Base-by-base conservation (phyloP, 2,329 filamentous ascomycete species). In the Trichoderma brevicompactum region DNA sequence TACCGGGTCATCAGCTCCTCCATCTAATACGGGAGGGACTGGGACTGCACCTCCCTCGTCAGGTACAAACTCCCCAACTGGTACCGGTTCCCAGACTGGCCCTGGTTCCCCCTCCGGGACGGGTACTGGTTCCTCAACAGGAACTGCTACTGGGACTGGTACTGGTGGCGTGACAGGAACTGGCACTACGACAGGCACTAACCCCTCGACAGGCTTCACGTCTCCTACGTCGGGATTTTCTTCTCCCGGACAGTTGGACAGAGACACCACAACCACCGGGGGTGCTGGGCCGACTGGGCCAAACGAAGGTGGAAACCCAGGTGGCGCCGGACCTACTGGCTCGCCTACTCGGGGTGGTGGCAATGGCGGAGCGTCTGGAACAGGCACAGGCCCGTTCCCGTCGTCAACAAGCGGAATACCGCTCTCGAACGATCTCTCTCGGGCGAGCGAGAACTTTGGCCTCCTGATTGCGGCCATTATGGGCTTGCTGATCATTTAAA, bases 251-350 rank as follows among this genome's bases (percentile, higher is more conserved):
- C 23, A 43, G 10, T 43, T 62, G 19, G 56, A 60, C n/a, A 60
- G 44, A 40, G 56, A n/a, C 19, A 60, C 44, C 46, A 41, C 56
- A 50, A 60, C 56, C 34, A 34, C 8, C 12, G 50, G 59, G 10
- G 50, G 48, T 48, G 60, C 49, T 48, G 50, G 32, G n/a, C 48
- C 53, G 38, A 53, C 61, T 40, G 61, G 52, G n/a, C n/a, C 48
- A 17, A 41, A 23, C 19, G 58, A 23, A n/a, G 44, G 58, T 12
- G 49, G 59, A 32, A 63, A 17, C 41, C 43, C 52, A 5, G 61
- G 61, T 17, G 50, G 46, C 34, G 48, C n/a, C 44, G 58, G 58
- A 52, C 17, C 46, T 52, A 44, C 48, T 15, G 46, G 46, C 34
- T 23, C 36, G 17, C 36, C 41, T 5, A 7, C 36, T 17, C 43